A percentile compares a stretch with the other conserved stretches of the same genome.
phyloP scores from a whole-genome alignment of 2,329 filamentous ascomycete species.

The Colletotrichum ledebouriae region DNA sequence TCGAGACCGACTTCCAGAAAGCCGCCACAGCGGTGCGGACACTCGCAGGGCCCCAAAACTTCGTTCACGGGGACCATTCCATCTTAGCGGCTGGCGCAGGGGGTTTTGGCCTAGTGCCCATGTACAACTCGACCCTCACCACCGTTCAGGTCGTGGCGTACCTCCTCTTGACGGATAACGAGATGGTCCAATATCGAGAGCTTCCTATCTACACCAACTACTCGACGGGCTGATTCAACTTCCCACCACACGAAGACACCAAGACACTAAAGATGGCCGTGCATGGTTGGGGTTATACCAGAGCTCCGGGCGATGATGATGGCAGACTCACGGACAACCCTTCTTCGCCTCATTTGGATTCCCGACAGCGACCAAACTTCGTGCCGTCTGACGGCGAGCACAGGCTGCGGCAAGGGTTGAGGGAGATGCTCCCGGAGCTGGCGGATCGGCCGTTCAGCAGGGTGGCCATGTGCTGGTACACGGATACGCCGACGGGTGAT shows the following conservation, averaged over 20 bases:
- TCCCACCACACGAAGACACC: constrained; percentile 61
- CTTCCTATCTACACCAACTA: constrained; percentile 72
- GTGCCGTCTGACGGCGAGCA: constrained; percentile 65
- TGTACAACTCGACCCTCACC: constrained; percentile 72
- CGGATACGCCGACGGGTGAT: constrained; percentile 72
- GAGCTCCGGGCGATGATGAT: constrained; percentile 41
- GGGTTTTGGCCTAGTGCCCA: constrained; percentile 67
- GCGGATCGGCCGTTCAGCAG: constrained; percentile 61
- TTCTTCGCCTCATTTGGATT: not conserved
- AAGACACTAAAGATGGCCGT: constrained; percentile 71
- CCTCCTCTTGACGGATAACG: constrained; percentile 69
- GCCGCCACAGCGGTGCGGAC: constrained; percentile 16
- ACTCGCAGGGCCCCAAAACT: not conserved
- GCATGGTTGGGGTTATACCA: constrained; percentile 69
- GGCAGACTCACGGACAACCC: not conserved
- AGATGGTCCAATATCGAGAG: constrained; percentile 64
- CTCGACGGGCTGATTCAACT: constrained; percentile 66
- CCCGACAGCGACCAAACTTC: constrained; percentile 51
- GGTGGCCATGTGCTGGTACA: constrained; percentile 74
- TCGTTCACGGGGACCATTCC: not conserved
- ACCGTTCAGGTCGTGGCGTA: constrained; percentile 77
- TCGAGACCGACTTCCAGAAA: constrained; percentile 42
- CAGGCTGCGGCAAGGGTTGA: constrained; percentile 64
- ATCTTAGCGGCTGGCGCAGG: constrained; percentile 78
- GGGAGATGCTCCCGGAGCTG: constrained; percentile 67